Evolutionary conservation across 768 basidiomycete species (phyloP), one percentile per base, ranked within the genome.

Genomic region (Calvatia gigantea): DNA sequence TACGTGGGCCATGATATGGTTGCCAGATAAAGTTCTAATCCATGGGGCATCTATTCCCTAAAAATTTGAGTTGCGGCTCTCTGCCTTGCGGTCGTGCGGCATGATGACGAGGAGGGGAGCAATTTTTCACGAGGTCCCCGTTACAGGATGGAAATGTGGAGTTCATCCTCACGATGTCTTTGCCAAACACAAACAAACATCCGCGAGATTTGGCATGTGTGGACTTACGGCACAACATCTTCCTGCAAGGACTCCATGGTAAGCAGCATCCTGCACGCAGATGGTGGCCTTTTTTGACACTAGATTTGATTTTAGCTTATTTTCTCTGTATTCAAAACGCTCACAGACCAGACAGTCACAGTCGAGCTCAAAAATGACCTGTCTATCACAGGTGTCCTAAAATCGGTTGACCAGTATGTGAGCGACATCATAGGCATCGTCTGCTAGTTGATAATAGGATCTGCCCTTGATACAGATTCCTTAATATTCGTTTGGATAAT

Each of bases 291-390:
- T 31, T 43, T 12, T 31, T 52, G 41, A 52, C 28, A n/a, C 19
- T 32, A 42, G 21, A 11, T 5, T 15, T 21, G 14, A 4, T 4
- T 62, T 31, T 59, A 91, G 94, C 87, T 96, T 63, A 95, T 93
- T 61, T 94, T 92, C 76, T 98, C 95, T 42, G 95, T 98, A 25
- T 98, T 99, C 86, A 98, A 98, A 75, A 98, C 97, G 7, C 84
- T 99, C 29, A 98, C 95, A 8, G 94, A 98, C 73, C 96, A 98
- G 67, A 85, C 87, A 65, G 95, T 98, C 64, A 94, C 91, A 4
- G 95, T 97, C 61, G 94, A 98, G 70, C 85, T 99, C 66, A 99
- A 99, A 77, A 99, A 99, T 74, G 97, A 98, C 72, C 85, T 98
- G 51, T 94, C 90, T 17, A 97, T 99, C 70, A 93, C 90, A 8